phyloP scores from a whole-genome alignment of 1,284 basidiomycete genomes.

The Tausonia pullulans region DNA sequence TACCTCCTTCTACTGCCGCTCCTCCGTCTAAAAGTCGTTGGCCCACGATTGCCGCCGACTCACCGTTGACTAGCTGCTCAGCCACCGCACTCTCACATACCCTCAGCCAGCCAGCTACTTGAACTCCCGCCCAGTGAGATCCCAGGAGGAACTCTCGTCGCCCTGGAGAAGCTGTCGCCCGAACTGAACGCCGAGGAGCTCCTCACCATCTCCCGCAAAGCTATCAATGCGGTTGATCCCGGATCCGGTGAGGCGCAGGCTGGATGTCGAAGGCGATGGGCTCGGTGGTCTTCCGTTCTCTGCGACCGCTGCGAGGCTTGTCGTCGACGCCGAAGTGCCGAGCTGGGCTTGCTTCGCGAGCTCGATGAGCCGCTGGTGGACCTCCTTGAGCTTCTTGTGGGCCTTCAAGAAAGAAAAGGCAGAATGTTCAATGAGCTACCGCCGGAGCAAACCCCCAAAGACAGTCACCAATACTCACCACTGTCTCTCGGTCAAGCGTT shows the following conservation, averaged over 20 bases:
- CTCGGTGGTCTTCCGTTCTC: background rate
- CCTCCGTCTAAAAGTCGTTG: too few species aligned
- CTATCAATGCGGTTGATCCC: background rate
- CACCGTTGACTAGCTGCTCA: too few species aligned
- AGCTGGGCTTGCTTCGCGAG: background rate
- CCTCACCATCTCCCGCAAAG: background rate
- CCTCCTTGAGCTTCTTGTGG: background rate
- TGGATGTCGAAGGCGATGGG: background rate
- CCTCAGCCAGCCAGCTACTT: too few species aligned
- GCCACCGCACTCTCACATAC: too few species aligned
- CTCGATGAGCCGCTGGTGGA: background rate
- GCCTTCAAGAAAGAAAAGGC: background rate
- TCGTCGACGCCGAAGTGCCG: background rate
- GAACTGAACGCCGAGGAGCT: background rate
- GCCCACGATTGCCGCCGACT: too few species aligned
- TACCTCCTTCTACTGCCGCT: too few species aligned
- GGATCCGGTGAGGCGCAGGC: background rate
- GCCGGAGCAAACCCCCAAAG: background rate
- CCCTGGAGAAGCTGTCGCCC: background rate
- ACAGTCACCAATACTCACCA: slow-evolving; percentile 20
- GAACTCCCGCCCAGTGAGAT: background rate
- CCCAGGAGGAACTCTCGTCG: background rate
- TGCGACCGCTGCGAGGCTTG: background rate
- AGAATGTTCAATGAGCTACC: background rate
- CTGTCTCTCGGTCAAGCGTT: slow-evolving; percentile 27